These are phyloP conservation scores for Phenoliferia sp. DNA, from an alignment of 1,284 basidiomycete species.

Conservation along the genomic window DNA sequence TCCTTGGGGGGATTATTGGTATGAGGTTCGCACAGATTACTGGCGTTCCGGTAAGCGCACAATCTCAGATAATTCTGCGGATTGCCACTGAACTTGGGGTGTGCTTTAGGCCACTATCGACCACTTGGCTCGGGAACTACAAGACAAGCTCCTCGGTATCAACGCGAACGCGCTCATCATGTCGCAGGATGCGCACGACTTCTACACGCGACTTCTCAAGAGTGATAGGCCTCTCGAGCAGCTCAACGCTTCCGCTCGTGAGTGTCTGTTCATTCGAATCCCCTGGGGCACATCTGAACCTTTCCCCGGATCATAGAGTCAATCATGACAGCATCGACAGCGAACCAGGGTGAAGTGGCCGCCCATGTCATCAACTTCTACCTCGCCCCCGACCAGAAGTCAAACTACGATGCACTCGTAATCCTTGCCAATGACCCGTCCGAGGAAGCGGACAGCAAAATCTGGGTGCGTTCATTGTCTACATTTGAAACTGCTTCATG, in stretches of 20 bases:
- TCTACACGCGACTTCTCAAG: constrained; percentile 21
- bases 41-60: constrained; percentile 6
- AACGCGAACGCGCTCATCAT: background rate
- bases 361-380: constrained; percentile 27
- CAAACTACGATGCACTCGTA: constrained; percentile 8
- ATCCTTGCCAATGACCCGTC: background rate
- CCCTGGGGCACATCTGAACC: background rate
- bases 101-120: background rate
- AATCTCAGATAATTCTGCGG: background rate
- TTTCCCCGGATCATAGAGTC: background rate
- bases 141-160: background rate
- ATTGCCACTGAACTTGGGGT: background rate
- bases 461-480: constrained; percentile 1
- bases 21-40: constrained; percentile 14
- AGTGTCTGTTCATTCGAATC: background rate
- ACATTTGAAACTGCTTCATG: background rate
- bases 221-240: constrained; percentile 9
- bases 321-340: background rate
- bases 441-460: constrained; percentile 9
- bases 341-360: constrained; percentile 18
- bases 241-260: constrained; percentile 10
- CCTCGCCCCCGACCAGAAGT: constrained; percentile 15
- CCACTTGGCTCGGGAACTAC: constrained; percentile 7
- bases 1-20: constrained; percentile 16
- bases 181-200: background rate